Base-by-base conservation (phyloP, 225 moss, liverwort and hornwort genomes). In the Takakia lepidozioides region DNA sequence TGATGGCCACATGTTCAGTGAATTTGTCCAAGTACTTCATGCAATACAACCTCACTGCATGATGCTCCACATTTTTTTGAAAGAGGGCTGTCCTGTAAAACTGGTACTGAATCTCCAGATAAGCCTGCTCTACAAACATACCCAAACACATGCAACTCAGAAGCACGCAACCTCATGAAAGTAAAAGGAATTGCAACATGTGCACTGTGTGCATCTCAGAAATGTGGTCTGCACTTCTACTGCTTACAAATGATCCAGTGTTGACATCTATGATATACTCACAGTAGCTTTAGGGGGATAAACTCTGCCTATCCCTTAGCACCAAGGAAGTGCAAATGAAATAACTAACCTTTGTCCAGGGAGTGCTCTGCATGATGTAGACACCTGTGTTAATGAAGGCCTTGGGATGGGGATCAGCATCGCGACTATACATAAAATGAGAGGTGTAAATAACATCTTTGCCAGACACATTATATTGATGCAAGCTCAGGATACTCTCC, bases 381-480 rank as follows among this genome's bases (percentile, higher is more conserved):
- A 86, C 83, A 45, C 85, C 88, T 27, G 93, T 88, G 32, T 85
- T 83, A 27, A 88, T 70, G 34, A 29, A 48, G 7, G 72, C 67
- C 64, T 76, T 85, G 4, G 62, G 60, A 55, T 75, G 78, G 10
- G 69, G 55, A 20, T 76, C 81, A 32, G 63, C 66, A 15, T 83
- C 83, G 29, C 85, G 85, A 30, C 58, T 63, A 49, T 75, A 70
- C 46, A 62, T 74, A 61, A 78, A 93, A 51, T 86, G 78, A 50
- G 54, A 72, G 11, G 86, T 83, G 49, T 88, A 93, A 10, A 88
- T 61, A 28, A 74, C 81, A 65, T 93, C 88, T 72, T 93, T 93
- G 43, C 43, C 53, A 20, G 74, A 61, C 45, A 83, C 44, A 40
- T 86, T 84, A 48, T 86, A 74, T 57, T 46, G 44, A 13, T 80